Conservation (phyloP, 2,329 filamentous ascomycete species). For the Fusarium mexicanum region DNA sequence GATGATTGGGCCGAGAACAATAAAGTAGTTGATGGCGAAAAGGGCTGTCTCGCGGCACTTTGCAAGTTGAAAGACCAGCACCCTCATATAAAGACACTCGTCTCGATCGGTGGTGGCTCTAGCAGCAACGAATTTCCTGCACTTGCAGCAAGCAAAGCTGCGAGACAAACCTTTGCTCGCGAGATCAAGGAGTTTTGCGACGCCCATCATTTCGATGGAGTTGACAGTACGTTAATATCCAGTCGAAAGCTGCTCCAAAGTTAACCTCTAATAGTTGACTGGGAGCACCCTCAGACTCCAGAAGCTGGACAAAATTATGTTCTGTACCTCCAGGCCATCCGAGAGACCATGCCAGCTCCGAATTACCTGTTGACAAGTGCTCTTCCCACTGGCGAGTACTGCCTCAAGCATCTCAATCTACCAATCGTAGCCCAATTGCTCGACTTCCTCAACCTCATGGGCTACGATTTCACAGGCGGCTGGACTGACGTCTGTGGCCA, state of each 20-base stretch:
- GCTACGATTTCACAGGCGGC: conserved; percentile 73
- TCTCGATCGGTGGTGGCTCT: conserved; percentile 72
- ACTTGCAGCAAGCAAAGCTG: conserved; percentile 59
- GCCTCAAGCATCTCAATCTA: conserved; percentile 68
- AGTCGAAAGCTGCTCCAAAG: background rate
- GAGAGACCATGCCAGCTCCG: conserved; percentile 63
- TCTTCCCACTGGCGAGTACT: conserved; percentile 70
- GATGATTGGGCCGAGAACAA: conserved; percentile 72
- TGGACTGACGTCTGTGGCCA: conserved; percentile 71
- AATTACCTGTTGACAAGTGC: conserved; percentile 69
- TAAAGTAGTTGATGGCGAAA: conserved; percentile 67
- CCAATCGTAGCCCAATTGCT: conserved; percentile 60
- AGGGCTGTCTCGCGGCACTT: conserved; percentile 69
- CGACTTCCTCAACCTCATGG: conserved; percentile 74
- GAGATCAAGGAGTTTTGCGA: conserved; percentile 65
- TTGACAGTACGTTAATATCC: conserved; percentile 61
- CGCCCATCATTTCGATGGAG: conserved; percentile 67
- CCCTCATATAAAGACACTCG: conserved; percentile 65
- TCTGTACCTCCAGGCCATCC: conserved; percentile 63
- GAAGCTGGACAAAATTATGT: conserved; percentile 68
- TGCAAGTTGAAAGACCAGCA: conserved; percentile 66
- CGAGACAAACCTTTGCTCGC: conserved; percentile 64
- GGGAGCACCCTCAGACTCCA: conserved; percentile 69
- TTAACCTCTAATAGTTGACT: conserved; percentile 63
- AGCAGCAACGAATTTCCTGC: conserved; percentile 70